phyloP scores from a whole-genome alignment of 2,329 filamentous ascomycete species.

The Thermomyces lanuginosus region DNA sequence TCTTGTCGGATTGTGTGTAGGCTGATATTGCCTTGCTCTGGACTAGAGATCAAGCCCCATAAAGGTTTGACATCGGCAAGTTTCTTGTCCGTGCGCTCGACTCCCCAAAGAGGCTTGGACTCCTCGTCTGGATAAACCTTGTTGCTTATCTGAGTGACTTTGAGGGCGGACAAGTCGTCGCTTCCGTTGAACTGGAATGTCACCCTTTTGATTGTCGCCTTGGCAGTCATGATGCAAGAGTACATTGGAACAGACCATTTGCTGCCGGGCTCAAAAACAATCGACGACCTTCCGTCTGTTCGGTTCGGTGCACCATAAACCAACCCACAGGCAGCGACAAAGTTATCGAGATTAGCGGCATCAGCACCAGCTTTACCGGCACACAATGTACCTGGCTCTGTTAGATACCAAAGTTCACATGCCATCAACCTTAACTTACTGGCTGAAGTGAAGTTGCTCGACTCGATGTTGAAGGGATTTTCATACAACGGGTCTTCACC shows the following conservation, averaged over 20 bases:
- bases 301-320: constrained; percentile 26
- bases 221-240: constrained; percentile 27
- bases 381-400: constrained; percentile 4
- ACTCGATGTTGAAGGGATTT: constrained; percentile 1
- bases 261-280: constrained; percentile 26
- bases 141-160: constrained; percentile 17
- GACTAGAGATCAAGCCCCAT: constrained; percentile 26
- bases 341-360: constrained; percentile 28
- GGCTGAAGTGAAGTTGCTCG: too few species aligned
- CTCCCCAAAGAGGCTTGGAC: constrained; percentile 21
- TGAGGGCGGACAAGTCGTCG: constrained; percentile 18
- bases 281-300: constrained; percentile 15
- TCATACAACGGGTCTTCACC: background rate
- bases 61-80: constrained; percentile 16
- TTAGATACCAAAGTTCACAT: too few species aligned
- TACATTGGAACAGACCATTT: constrained; percentile 31
- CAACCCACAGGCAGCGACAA: constrained; percentile 25
- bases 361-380: constrained; percentile 11
- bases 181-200: constrained; percentile 30
- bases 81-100: constrained; percentile 19
- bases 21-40: constrained; percentile 16
- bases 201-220: constrained; percentile 32
- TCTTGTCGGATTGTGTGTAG: constrained; percentile 18
- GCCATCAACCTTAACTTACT: constrained; percentile 1
- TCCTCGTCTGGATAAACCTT: constrained; percentile 22